Conservation (phyloP, 1,284 basidiomycete genomes). For the Moniliella sp. region DNA sequence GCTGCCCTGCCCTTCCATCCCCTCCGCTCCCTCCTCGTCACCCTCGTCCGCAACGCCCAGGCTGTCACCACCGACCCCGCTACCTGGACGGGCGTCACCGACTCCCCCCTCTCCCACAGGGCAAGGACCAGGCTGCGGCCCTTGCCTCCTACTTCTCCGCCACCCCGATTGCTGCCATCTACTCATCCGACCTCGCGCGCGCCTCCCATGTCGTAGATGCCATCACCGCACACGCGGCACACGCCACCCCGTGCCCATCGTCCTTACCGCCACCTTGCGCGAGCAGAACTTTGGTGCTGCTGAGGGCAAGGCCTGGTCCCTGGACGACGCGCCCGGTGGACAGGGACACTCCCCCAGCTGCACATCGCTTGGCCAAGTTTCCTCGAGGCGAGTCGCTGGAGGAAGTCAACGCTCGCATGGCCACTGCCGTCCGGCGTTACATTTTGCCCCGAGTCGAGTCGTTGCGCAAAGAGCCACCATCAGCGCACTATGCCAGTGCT, state of each 20-base stretch:
- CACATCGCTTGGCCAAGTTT: background rate
- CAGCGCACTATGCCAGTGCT: background rate
- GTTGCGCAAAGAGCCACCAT: slow-evolving; percentile 5
- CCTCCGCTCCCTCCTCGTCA: background rate
- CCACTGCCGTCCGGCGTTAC: background rate
- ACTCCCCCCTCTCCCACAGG: background rate
- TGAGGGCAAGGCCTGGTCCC: background rate
- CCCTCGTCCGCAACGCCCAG: background rate
- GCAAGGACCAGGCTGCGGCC: background rate
- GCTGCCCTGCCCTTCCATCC: background rate
- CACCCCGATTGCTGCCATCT: slow-evolving; percentile 46
- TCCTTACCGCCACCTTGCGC: slow-evolving; percentile 36
- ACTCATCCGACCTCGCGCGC: slow-evolving; percentile 57
- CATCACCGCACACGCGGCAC: slow-evolving; percentile 38
- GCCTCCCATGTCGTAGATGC: slow-evolving; percentile 51
- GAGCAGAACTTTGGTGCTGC: background rate
- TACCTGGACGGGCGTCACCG: background rate
- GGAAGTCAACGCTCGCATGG: slow-evolving; percentile 26
- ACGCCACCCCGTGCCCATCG: too few relatives aligned
- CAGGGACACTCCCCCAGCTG: background rate
- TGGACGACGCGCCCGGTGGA: background rate
- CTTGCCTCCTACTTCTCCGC: slow-evolving; percentile 36
- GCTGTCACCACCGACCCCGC: background rate
- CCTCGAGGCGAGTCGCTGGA: background rate
- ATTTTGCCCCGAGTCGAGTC: slow-evolving; percentile 41